Evolutionary conservation across 2,329 filamentous ascomycete species (phyloP), one percentile per base, ranked within the genome.

Genomic region (Phoma sp.): DNA sequence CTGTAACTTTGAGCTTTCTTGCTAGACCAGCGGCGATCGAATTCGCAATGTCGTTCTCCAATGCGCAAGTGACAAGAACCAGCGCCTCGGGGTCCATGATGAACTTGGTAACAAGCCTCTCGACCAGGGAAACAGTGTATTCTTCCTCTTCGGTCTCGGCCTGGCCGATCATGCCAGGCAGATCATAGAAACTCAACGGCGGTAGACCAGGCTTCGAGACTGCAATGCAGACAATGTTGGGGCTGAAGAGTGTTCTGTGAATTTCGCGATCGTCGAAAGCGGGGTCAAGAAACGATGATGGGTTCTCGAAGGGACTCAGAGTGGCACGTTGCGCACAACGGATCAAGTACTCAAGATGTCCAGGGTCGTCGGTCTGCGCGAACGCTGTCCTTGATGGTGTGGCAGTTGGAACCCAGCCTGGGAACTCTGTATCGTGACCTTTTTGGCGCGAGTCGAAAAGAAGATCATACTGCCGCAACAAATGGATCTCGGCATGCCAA

Each of bases 121-220:
- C 81, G 0, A 96, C 89, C 0, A 95, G 85, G 0, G 82, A 79
- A 12, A 93, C 88, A 0, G 94, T 78, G 52, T 90, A 65, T 1
- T 58, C 39, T 0, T 58, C 53, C 0, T 56, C 57, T 0, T 38
- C 58, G 7, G 86, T 80, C 2, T 86, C 84, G 0, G 88, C 83
- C 7, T 88, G 88, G 19, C 87, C 85, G 58, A 96, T 94, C 0
- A 96, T 86, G 0, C 92, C 92, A 0, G 92, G 92, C 0, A 96
- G 81, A 57, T 96, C 92, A 57, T 91, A 94, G 64, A 96, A 96
- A 0, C 88, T 91, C 0, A 96, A 72, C 6, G 91, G 86, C 0
- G 91, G 88, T 0, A 94, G 81, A 0, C 80, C 81, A 0, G 89
- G 89, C 0, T 88, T 89, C 0, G 85, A 85, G 24, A 96, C 92